Conservation (phyloP, 75 land plant species). For the Selaginella tamariscina region DNA sequence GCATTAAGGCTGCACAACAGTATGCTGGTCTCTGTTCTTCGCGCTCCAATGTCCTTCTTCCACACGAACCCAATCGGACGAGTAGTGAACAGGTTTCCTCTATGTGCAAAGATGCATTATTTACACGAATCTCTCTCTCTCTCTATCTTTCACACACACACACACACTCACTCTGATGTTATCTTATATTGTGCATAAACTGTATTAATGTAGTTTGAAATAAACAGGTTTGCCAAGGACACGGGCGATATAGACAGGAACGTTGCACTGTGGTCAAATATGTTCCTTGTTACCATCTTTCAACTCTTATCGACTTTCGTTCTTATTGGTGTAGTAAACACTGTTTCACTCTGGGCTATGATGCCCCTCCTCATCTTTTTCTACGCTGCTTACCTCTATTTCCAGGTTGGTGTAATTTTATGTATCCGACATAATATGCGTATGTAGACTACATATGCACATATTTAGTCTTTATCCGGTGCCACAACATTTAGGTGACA, state of each 20-base stretch:
- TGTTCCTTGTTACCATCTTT: conserved; percentile 63
- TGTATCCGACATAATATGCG: too few relatives aligned
- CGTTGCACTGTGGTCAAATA: conserved; percentile 56
- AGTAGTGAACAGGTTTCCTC: conserved; percentile 93
- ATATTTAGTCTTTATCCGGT: too few relatives aligned
- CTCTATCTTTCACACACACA: too few relatives aligned
- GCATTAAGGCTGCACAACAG: conserved; percentile 74
- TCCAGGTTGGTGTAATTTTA: conserved; percentile 41
- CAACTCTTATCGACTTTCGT: conserved; percentile 88
- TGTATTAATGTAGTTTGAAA: too few relatives aligned
- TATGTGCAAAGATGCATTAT: too few relatives aligned
- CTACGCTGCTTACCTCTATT: conserved; percentile 73
- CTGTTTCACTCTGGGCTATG: conserved; percentile 91
- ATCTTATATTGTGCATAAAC: too few relatives aligned
- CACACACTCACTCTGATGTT: too few relatives aligned
- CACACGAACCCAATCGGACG: conserved; percentile 94
- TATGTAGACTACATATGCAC: too few relatives aligned
- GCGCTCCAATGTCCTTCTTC: conserved; percentile 97
- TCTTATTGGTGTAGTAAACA: conserved; percentile 89
- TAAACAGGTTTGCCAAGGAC: conserved; percentile 96
- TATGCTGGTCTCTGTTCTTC: conserved; percentile 64
- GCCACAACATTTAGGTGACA: conserved; percentile 4
- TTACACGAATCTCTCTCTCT: too few relatives aligned
- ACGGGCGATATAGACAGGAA: conserved; percentile 76
- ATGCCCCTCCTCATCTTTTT: conserved; percentile 83